phyloP scores from a whole-genome alignment of 192 early-diverging fungal genomes.

The Coemansia furcata region DNA sequence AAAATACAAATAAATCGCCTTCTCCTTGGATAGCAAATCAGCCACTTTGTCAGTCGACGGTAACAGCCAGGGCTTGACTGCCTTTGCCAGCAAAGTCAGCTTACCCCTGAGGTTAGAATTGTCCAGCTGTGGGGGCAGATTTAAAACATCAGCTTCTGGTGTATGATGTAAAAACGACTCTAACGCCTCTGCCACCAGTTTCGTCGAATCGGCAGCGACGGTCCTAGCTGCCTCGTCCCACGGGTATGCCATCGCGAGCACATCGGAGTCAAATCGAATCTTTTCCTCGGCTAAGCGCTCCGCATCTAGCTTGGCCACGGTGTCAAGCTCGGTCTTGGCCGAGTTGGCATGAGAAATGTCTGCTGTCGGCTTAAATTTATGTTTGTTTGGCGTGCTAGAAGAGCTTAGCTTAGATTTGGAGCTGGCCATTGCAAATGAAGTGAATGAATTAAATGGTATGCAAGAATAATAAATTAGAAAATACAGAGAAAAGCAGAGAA shows the following conservation, averaged over 20 bases:
- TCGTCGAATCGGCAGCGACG: background rate
- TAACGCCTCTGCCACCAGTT: background rate
- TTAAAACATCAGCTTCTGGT: background rate
- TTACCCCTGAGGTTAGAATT: background rate
- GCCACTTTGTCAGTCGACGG: background rate
- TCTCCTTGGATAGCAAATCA: background rate
- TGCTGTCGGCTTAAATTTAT: background rate
- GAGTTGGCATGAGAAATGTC: background rate
- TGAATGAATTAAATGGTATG: background rate
- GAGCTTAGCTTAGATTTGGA: background rate
- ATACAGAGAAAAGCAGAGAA: background rate
- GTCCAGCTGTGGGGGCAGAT: background rate
- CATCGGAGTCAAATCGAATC: background rate
- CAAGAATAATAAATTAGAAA: background rate
- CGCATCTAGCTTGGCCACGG: background rate
- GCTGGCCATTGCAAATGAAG: background rate
- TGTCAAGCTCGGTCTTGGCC: background rate
- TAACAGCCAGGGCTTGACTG: slow-evolving; percentile 2
- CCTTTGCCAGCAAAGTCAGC: background rate
- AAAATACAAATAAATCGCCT: background rate
- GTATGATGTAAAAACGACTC: background rate
- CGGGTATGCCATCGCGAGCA: background rate
- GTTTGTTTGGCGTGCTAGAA: background rate
- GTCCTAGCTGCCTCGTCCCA: background rate
- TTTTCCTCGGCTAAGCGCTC: background rate